Base-by-base conservation (phyloP, 352 stramenopile species). In the Phytophthora meadii region DNA sequence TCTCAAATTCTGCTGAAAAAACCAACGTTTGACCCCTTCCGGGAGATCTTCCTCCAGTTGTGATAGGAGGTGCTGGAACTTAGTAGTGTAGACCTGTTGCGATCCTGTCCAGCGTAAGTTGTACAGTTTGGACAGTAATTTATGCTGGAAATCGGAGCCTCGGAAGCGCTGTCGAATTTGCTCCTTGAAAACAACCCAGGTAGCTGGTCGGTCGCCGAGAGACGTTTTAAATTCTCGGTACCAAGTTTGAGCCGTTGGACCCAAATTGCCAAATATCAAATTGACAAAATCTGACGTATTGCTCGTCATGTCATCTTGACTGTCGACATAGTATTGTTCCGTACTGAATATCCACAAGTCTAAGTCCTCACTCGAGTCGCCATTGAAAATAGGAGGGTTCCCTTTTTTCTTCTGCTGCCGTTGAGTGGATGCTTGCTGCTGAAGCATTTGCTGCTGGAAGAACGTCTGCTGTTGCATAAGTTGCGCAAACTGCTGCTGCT, bases 261-360 rank as follows among this genome's bases (percentile, higher is more conserved):
- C 37, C 7, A 58, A n/a, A 14, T 58, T 58, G n/a, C 8, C 36
- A 7, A 57, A 57, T 17, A 57, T 57, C 2, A 27, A 28, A n/a
- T 57, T 48, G 11, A 57, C 50, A 5, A 57, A 61, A 1, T 61
- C 54, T 2, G 54, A 54, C 14, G 44, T 27, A 12, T 61, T 17
- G 14, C 19, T 61, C 6, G 28, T 7, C 28, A 57, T 57, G 11
- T 47, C 50, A 1, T 17, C 2, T 2, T 39, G 36, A 10, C 9
- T 17, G 24, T 57, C 22, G 25, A 9, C 22, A n/a, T 57, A 57
- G 9, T 57, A 57, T 7, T 58, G 37, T 5, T 58, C 51, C 1
- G 51, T 41, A 15, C 51, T 49, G 12, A 49, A 58, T 2, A 58
- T 2, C 51, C 51, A 58, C n/a, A 58, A 24, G 3, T 58, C 51